Evolutionary conservation across 352 stramenopile genomes (phyloP).

Genomic region (Peronosclerospora sorghi): DNA sequence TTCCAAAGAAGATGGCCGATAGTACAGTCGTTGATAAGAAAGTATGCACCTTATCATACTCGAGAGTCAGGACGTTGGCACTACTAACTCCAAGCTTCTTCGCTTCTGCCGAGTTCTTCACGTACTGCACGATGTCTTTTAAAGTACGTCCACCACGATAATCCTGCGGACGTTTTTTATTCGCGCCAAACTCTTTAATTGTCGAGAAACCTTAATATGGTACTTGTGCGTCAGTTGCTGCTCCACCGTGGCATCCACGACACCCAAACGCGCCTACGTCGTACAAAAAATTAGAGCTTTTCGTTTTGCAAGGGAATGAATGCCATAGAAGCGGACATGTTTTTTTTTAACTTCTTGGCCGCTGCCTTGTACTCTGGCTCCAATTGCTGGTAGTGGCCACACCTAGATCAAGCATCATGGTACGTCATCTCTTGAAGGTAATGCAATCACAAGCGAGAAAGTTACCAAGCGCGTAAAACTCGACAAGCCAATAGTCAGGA

Average conservation of each 20-base stretch:
- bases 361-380: constrained; percentile 84
- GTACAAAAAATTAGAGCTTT: constrained; percentile 4
- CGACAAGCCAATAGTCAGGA: constrained; percentile 83
- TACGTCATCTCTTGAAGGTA: too few relatives aligned
- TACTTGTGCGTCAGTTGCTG: constrained; percentile 61
- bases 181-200: constrained; percentile 75
- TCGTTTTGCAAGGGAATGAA: too few relatives aligned
- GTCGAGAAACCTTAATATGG: constrained; percentile 65
- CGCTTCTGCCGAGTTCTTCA: constrained; percentile 52
- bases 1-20: constrained; percentile 63
- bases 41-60: constrained; percentile 37
- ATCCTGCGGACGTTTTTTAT: constrained; percentile 70
- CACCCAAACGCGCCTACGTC: constrained; percentile 52
- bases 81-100: constrained; percentile 59
- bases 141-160: constrained; percentile 55
- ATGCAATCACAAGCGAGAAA: too few relatives aligned
- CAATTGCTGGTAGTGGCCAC: constrained; percentile 86
- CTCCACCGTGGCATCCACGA: constrained; percentile 53
- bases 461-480: constrained; percentile 89
- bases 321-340: constrained; percentile 17
- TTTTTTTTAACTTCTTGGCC: constrained; percentile 76
- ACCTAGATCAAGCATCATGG: constrained; percentile 34
- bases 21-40: constrained; percentile 48
- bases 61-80: constrained; percentile 30
- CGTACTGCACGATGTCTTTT: constrained; percentile 60